Percentiles rank a stretch among this genome's conserved stretches.
These are phyloP conservation scores for Puya raimondii DNA, from an alignment of 176 grass and related monocot genomes.

Conservation along the genomic window DNA sequence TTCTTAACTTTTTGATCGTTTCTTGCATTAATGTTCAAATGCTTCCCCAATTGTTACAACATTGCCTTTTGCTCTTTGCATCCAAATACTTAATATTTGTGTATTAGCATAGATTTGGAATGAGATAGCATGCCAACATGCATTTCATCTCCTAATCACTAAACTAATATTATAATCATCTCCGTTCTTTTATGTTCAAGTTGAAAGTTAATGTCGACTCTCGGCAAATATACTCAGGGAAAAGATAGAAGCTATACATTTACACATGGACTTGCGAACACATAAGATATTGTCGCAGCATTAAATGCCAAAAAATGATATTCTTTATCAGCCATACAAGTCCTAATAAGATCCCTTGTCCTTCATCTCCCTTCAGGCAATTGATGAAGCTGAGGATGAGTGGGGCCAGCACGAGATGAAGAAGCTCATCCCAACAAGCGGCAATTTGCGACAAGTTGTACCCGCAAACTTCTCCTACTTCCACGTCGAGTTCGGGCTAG, in stretches of 20 bases:
- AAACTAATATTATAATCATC: too few species aligned
- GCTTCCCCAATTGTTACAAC: neutral
- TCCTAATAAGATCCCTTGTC: neutral
- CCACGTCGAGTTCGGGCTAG: constrained; percentile 82
- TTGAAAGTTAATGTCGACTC: too few species aligned
- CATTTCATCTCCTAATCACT: too few species aligned
- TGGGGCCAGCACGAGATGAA: constrained; percentile 90
- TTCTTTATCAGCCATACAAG: neutral
- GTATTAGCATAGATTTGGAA: too few species aligned
- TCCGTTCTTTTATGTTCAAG: too few species aligned
- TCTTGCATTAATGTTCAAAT: neutral
- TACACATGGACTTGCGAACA: neutral
- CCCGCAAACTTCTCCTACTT: constrained; percentile 92
- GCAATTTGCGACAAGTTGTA: constrained; percentile 67
- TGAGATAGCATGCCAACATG: too few species aligned
- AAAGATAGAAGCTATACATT: too few species aligned
- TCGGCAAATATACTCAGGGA: too few species aligned
- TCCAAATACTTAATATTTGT: too few species aligned
- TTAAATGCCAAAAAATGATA: neutral
- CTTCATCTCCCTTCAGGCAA: constrained; percentile 37
- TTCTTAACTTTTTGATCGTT: neutral
- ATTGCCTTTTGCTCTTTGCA: neutral
- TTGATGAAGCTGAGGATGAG: constrained; percentile 90
- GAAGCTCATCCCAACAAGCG: constrained; percentile 73
- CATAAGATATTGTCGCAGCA: neutral